Percentiles rank a stretch among this genome's conserved stretches.
Conservation (phyloP, 345 rosid species). For the Camelina neglecta region DNA sequence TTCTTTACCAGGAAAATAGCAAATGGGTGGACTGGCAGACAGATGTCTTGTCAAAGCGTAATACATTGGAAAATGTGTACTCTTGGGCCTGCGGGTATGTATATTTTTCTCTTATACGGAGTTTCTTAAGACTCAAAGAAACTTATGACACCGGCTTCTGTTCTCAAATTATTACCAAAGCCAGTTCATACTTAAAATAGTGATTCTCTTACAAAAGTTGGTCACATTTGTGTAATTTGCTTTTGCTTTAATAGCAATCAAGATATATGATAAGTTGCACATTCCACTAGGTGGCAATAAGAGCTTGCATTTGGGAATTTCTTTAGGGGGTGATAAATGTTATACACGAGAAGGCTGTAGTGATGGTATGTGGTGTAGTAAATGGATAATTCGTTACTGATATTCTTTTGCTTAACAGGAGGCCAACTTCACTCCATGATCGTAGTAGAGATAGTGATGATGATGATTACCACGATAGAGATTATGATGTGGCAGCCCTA, state of each 20-base stretch:
- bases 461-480: constrained; percentile 94
- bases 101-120: constrained; percentile 14
- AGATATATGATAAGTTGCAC: constrained; percentile 14
- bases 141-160: constrained; percentile 12
- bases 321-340: constrained; percentile 17
- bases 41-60: constrained; percentile 73
- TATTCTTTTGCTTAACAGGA: constrained; percentile 59
- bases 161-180: constrained; percentile 12
- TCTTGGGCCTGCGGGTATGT: constrained; percentile 95
- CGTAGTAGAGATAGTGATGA: constrained; percentile 88
- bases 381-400: constrained; percentile 5
- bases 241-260: constrained; percentile 22
- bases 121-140: constrained; percentile 5
- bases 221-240: constrained; percentile 28
- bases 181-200: constrained; percentile 15
- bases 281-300: constrained; percentile 15
- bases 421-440: constrained; percentile 86
- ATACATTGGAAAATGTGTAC: constrained; percentile 79
- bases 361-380: constrained; percentile 17
- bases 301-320: constrained; percentile 25
- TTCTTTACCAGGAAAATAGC: constrained; percentile 59
- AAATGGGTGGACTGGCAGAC: constrained; percentile 81
- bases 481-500: constrained; percentile 91
- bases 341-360: constrained; percentile 10
- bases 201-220: constrained; percentile 6